phyloP scores from a whole-genome alignment of 768 basidiomycete genomes.

The Imleria badia region DNA sequence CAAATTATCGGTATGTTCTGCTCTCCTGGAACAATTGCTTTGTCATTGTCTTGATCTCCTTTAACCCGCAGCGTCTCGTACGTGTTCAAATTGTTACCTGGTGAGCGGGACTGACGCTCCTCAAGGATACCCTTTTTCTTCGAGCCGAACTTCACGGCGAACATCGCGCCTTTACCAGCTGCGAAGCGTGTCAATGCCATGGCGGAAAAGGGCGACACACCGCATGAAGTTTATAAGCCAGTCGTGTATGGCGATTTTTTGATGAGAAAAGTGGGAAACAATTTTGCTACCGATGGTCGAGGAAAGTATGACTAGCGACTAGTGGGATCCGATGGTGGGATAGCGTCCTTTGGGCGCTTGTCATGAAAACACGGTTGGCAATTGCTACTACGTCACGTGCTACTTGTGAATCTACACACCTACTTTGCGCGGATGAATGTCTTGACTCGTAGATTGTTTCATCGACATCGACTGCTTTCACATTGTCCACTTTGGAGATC shows the following conservation, averaged over 20 bases:
- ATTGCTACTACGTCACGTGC: slow-evolving; percentile 29
- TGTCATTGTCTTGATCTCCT: slow-evolving; percentile 7
- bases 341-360: too few relatives aligned
- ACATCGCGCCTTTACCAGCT: slow-evolving; percentile 62
- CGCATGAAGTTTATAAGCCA: slow-evolving; percentile 39
- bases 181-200: slow-evolving; percentile 49
- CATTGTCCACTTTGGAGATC: slow-evolving; percentile 7
- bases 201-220: slow-evolving; percentile 9
- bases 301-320: slow-evolving; percentile 31
- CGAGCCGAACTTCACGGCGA: slow-evolving; percentile 82
- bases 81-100: slow-evolving; percentile 25
- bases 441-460: slow-evolving; percentile 18
- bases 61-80: slow-evolving; percentile 62
- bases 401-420: neutral
- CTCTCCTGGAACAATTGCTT: neutral
- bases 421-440: slow-evolving; percentile 11
- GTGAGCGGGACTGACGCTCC: slow-evolving; percentile 2
- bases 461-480: slow-evolving; percentile 26
- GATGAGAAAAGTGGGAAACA: slow-evolving; percentile 65
- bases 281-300: slow-evolving; percentile 53
- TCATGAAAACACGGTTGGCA: too few relatives aligned
- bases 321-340: neutral
- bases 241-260: slow-evolving; percentile 82
- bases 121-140: slow-evolving; percentile 89
- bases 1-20: slow-evolving; percentile 55